phyloP scores from a whole-genome alignment of 2,329 filamentous ascomycete species.

The Pestalotiopsis sp. region DNA sequence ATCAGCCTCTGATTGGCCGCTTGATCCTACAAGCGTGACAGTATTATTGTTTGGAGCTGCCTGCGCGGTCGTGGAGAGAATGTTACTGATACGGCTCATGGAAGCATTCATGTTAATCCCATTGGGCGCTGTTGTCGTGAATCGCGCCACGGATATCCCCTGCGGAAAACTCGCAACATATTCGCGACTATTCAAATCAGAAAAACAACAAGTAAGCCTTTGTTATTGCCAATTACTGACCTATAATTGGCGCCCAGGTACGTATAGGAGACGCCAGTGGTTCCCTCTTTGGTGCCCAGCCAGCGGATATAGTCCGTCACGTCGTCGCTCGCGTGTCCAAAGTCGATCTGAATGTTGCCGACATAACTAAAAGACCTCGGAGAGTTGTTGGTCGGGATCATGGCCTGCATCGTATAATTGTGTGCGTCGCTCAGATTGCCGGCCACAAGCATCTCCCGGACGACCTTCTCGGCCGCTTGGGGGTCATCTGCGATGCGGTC shows the following conservation, averaged over 20 bases:
- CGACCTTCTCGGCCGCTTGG: constrained; percentile 29
- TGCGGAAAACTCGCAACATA: constrained; percentile 42
- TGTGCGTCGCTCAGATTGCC: constrained; percentile 38
- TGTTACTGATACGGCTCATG: constrained; percentile 18
- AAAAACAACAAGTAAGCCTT: neutral
- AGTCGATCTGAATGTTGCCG: constrained; percentile 35
- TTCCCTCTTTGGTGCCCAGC: constrained; percentile 38
- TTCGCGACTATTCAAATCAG: constrained; percentile 31
- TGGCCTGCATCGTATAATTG: constrained; percentile 31
- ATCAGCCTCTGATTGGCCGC: constrained; percentile 16
- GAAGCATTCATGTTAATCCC: constrained; percentile 23
- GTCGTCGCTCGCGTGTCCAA: constrained; percentile 32
- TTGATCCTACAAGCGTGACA: constrained; percentile 22
- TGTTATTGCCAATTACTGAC: constrained; percentile 4
- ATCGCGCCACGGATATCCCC: constrained; percentile 35
- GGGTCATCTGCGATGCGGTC: constrained; percentile 41
- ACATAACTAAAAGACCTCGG: constrained; percentile 39
- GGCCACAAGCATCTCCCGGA: constrained; percentile 35
- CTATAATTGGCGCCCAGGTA: constrained; percentile 29
- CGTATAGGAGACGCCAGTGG: constrained; percentile 36
- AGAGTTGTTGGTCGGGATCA: constrained; percentile 36
- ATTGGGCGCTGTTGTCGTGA: constrained; percentile 18
- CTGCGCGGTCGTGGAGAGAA: constrained; percentile 16
- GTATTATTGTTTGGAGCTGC: constrained; percentile 23
- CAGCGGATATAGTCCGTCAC: constrained; percentile 34